phyloP scores from a whole-genome alignment of 306 rosid genomes.

The Cucumis melo region DNA sequence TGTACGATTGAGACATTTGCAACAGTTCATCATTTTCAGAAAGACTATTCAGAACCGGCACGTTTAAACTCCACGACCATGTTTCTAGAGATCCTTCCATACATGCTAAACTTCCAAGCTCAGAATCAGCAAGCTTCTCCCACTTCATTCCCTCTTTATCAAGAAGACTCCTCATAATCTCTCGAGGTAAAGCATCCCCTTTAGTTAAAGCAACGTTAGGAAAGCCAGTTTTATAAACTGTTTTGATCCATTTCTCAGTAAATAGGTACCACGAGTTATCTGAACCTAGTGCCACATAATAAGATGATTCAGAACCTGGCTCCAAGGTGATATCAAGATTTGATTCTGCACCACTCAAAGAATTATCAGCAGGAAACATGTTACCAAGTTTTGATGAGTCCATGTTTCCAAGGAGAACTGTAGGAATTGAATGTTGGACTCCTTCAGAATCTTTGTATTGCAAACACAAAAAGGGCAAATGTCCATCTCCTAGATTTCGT shows the following conservation, averaged over 20 bases:
- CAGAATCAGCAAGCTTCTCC: conserved; percentile 76
- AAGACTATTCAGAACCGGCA: conserved; percentile 86
- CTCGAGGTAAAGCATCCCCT: conserved; percentile 81
- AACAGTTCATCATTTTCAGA: conserved; percentile 64
- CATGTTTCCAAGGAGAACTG: conserved; percentile 66
- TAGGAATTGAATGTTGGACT: conserved; percentile 70
- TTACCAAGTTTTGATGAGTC: conserved; percentile 53
- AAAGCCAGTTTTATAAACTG: conserved; percentile 66
- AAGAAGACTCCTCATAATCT: conserved; percentile 69
- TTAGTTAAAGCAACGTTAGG: conserved; percentile 61
- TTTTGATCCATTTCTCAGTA: conserved; percentile 80
- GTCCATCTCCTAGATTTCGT: conserved; percentile 45
- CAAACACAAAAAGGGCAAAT: conserved; percentile 72
- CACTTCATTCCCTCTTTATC: conserved; percentile 78
- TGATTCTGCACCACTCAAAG: conserved; percentile 22
- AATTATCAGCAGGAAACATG: conserved; percentile 32
- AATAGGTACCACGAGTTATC: conserved; percentile 90
- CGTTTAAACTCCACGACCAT: conserved; percentile 97
- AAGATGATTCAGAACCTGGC: conserved; percentile 39
- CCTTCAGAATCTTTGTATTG: conserved; percentile 84
- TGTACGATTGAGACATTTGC: conserved; percentile 41
- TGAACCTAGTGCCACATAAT: conserved; percentile 87
- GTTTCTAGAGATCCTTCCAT: conserved; percentile 91
- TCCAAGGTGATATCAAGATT: conserved; percentile 10
- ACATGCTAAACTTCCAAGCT: conserved; percentile 61